Evolutionary conservation across 2,329 filamentous ascomycete genomes (phyloP).

Genomic region (Zymoseptoria tritici): DNA sequence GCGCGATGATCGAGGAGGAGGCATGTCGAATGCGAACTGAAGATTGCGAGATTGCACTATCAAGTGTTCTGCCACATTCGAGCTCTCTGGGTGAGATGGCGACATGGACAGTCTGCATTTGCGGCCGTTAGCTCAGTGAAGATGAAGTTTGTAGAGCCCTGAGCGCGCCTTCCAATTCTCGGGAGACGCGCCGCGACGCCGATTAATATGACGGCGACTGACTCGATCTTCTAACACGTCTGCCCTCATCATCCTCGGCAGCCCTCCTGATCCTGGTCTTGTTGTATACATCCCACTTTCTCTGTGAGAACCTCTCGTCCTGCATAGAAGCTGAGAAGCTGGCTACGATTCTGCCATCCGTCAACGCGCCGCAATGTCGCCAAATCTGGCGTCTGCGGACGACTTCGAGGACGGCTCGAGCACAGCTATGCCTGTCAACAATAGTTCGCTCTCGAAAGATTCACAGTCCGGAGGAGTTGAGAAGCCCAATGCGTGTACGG

Average conservation of each 20-base stretch:
- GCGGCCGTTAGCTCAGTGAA: neutral
- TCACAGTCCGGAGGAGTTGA: conserved; percentile 10
- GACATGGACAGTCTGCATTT: neutral
- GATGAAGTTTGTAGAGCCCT: neutral
- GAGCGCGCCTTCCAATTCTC: neutral
- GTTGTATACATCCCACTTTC: neutral
- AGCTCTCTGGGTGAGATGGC: neutral
- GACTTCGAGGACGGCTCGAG: conserved; percentile 15
- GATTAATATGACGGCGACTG: neutral
- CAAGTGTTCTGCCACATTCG: neutral
- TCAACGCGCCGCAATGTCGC: conserved; percentile 3
- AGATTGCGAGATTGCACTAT: neutral
- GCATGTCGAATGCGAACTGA: neutral
- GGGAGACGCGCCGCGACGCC: too few relatives aligned
- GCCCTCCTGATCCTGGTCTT: neutral
- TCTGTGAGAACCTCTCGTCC: neutral
- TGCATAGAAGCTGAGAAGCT: neutral
- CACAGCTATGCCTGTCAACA: conserved; percentile 8
- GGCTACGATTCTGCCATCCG: neutral
- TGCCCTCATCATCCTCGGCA: neutral
- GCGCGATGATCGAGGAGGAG: conserved; percentile 7
- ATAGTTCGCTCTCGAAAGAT: neutral
- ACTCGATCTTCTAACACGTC: neutral
- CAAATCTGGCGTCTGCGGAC: conserved; percentile 12
- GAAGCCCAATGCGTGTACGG: conserved; percentile 32